Evolutionary conservation across 108 stramenopile genomes (phyloP), one percentile per base, ranked within the genome.

Genomic region (Skeletonema grethae): DNA sequence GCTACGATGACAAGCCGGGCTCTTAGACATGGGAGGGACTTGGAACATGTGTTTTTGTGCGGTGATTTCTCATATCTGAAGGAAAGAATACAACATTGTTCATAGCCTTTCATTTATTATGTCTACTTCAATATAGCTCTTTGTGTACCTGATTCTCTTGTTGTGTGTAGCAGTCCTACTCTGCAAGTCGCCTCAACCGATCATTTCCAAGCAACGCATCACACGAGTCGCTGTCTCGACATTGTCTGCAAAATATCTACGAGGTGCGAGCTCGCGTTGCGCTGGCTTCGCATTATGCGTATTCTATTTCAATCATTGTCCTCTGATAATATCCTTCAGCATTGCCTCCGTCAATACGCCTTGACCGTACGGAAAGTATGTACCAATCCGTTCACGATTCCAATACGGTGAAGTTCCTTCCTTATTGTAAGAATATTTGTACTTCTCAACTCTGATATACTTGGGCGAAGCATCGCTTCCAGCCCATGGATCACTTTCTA

Each of bases 391-490:
- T 36, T 85, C 79, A 20, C 88, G 70, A 11, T 77, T 69, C 88
- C 88, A 89, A 68, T 89, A 89, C 4, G 66, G 82, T 10, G 59
- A 20, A 30, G 74, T 41, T 6, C 35, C 59, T 31, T 65, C 24
- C 22, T 61, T 24, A 24, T 48, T 24, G 48, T 70, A 18, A 61
- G 65, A 73, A 45, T 87, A 90, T 43, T 64, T 50, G 58, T 87
- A 90, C 60, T 63, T 82, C 16, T 87, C 87, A 38, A 90, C 65
- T 20, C 85, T 70, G 50, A 90, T 87, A 43, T 85, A 87, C 63
- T 83, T 86, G 32, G 87, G 87, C 20, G 46, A 57, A 16, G 64
- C 38, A 5, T 41, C 7, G 2, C 29, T 57, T 5, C 73, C 64
- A 13, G 39, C 20, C 72, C 80, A 87, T 24, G 87, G 87, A 83